Evolutionary conservation across 2,329 filamentous ascomycete genomes (phyloP), one percentile per base, ranked within the genome.

Genomic region (Botrytis tulipae): DNA sequence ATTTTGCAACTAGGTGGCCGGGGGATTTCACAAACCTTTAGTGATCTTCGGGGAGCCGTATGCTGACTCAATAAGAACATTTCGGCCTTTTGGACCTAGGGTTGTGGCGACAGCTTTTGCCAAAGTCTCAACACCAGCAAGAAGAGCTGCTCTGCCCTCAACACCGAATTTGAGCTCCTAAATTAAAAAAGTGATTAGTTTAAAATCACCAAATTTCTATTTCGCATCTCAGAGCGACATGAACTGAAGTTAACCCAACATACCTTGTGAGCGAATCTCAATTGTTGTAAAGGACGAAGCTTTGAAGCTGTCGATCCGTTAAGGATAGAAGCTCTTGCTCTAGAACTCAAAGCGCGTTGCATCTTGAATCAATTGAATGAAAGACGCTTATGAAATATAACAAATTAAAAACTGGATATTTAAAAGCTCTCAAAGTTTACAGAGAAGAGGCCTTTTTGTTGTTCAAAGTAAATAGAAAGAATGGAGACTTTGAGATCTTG

Each of bases 21-120:
- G 3, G 32, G 40, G 29, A 5, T 29, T 8, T 72, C 35, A 82
- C 87, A 76, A 87, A 97, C 95, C 95, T 88, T 99, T 99, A 81
- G 96, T 99, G 85, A 99, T 99, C 90, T 99, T 99, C 81, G 96
- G 96, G 66, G 96, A 97, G 84, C 96, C 96, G 82, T 97, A 99
- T 87, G 93, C 94, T 76, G 95, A 98, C 88, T 99, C 96, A 80
- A 99, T 99, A 82, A 99, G 85, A 79, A 99, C 96, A 86, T 98
- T 99, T 83, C 96, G 92, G 84, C 96, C 96, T 89, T 99, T 99
- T 81, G 96, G 96, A 79, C 96, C 96, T 76, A 99, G 90, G 77
- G 96, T 99, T 76, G 95, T 97, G 77, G 95, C 93, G 77, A 99
- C 96, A 77, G 96, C 96, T 87, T 92, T 97, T 81, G 96, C 95